Base-by-base conservation (phyloP, 2,329 filamentous ascomycete species). In the Leptographium wingfieldii region DNA sequence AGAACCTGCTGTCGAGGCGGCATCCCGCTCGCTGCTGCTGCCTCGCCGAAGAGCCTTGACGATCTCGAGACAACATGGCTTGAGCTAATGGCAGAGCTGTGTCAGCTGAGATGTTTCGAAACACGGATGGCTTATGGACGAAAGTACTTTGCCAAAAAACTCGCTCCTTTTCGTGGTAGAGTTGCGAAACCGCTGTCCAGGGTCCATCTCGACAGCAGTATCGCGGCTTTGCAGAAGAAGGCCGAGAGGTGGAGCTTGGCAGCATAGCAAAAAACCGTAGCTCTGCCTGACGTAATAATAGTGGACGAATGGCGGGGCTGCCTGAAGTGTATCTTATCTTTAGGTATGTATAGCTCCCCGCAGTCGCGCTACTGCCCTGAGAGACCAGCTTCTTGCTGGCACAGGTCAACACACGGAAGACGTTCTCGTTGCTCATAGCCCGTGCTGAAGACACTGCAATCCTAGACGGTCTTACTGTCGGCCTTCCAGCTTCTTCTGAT, bases 21-120 rank as follows among this genome's bases (percentile, higher is more conserved):
- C 60, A 27, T 73, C 75, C 57, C 77, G 14, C 2, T 56, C 46
- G 48, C 53, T 51, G 40, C 43, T 29, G 16, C 55, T 49, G 33
- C 48, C 73, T 19, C 74, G 66, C 58, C 75, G 75, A 27, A 84
- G 74, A 2, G 79, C 70, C 67, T 82, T 76, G 71, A 80, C 84
- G 63, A 86, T 78, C 60, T 77, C 74, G 59, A 86, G 74, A 65
- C 83, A 86, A 64, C 73, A 77, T 68, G 83, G 82, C 70, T 85
- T 85, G 62, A 86, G 77, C 83, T 86, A 53, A 14, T 3, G 48
- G 43, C 19, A 46, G 7, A 46, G 19, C 16, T 51, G 7, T 14
- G 48, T 51, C 48, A 51, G 25, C 43, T n/a, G 43, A 6, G 6
- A n/a, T 9, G 19, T 19, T n/a, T 5, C 43, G 43, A 51, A 56